Evolutionary conservation across 495 filamentous ascomycete genomes (phyloP).

Genomic region (Xylaria flabelliformis): DNA sequence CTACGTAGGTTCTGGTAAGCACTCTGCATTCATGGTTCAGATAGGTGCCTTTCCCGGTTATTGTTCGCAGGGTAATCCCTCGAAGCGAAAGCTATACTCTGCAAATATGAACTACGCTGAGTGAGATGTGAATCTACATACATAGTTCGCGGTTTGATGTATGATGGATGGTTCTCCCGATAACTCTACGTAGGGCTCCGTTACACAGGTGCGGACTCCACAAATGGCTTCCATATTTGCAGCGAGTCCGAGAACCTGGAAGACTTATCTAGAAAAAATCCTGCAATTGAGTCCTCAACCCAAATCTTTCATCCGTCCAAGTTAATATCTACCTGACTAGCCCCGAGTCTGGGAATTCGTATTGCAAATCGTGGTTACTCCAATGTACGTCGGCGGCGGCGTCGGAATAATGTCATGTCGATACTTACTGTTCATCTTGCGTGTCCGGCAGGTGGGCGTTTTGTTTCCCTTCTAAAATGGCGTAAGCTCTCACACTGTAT

Average conservation of each 20-base stretch:
- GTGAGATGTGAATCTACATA: constrained; percentile 1
- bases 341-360: background rate
- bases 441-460: background rate
- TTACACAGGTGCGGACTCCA: background rate
- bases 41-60: background rate
- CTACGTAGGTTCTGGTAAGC: background rate
- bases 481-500: background rate
- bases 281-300: background rate
- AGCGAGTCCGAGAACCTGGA: background rate
- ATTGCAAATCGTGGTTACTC: background rate
- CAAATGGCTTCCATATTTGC: background rate
- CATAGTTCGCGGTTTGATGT: background rate
- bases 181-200: background rate
- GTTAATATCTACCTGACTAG: background rate
- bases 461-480: background rate
- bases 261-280: background rate
- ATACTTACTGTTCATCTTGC: background rate
- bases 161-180: background rate
- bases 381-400: background rate
- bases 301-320: background rate
- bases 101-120: background rate
- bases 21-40: background rate
- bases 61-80: background rate
- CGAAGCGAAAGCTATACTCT: background rate
- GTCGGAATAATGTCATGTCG: background rate